A percentile compares a stretch with the other conserved stretches of the same genome.
Evolutionary conservation across 1,284 basidiomycete species (phyloP).

Genomic region (Kwoniella shivajii): DNA sequence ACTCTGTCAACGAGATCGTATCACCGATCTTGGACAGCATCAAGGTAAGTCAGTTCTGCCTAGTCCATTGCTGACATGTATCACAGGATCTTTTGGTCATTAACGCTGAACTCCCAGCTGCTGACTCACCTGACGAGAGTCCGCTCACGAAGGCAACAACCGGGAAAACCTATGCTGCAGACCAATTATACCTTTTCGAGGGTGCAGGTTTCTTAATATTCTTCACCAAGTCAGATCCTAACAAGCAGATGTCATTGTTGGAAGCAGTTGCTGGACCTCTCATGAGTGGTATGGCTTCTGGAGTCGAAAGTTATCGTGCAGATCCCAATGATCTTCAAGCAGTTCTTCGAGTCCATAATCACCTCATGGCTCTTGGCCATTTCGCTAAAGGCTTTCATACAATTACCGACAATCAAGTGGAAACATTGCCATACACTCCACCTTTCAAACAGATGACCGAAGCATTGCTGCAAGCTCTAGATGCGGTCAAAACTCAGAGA

Average conservation of each 20-base stretch:
- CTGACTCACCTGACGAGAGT: slow-evolving; percentile 59
- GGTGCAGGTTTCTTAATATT: slow-evolving; percentile 81
- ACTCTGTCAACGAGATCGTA: slow-evolving; percentile 75
- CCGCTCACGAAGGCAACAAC: slow-evolving; percentile 74
- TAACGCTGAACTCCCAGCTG: slow-evolving; percentile 53
- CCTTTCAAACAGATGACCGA: slow-evolving; percentile 88
- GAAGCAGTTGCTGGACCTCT: slow-evolving; percentile 80
- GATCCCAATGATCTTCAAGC: slow-evolving; percentile 59
- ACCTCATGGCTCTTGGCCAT: slow-evolving; percentile 91
- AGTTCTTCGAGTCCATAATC: slow-evolving; percentile 89
- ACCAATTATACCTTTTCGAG: slow-evolving; percentile 95
- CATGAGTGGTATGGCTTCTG: slow-evolving; percentile 72
- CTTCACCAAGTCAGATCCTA: slow-evolving; percentile 65
- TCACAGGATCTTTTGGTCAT: slow-evolving; percentile 59
- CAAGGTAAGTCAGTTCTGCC: slow-evolving; percentile 52
- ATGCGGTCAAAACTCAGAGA: slow-evolving; percentile 83
- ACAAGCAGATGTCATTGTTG: slow-evolving; percentile 73
- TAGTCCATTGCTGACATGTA: neutral
- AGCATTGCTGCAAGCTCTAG: slow-evolving; percentile 82
- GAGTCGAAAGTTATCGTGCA: slow-evolving; percentile 58
- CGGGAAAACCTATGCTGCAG: slow-evolving; percentile 68
- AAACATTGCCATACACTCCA: slow-evolving; percentile 72
- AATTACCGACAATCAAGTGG: slow-evolving; percentile 69
- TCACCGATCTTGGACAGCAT: slow-evolving; percentile 72
- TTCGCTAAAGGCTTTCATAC: slow-evolving; percentile 97